Base-by-base conservation (phyloP, 2,329 filamentous ascomycete species). In the Periglandula ipomoeae region DNA sequence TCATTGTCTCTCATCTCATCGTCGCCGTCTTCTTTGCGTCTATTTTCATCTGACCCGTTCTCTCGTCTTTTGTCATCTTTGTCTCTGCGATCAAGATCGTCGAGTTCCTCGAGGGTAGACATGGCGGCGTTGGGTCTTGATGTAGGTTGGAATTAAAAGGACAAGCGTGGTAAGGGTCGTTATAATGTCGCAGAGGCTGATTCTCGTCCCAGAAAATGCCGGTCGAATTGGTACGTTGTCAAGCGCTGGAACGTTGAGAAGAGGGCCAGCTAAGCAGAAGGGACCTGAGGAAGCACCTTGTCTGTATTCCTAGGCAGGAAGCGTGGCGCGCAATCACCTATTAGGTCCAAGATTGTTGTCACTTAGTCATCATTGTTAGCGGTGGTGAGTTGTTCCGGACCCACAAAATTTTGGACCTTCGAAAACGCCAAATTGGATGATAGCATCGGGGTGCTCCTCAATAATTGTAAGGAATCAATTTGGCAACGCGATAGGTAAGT, bases 1-100 rank as follows among this genome's bases (percentile, higher is more conserved):
- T 85, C 83, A 10, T 82, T 84, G 65, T 96, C 90, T 67, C 91
- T 83, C 90, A 96, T 96, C 50, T 84, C 84, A 72, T 96, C 91
- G 44, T 78, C 85, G 61, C 84, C 82, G 49, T 74, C 70, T 58
- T 79, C 75, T 59, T 67, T 65, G 55, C 68, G 61, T 53, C 63
- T 59, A 27, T 63, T 61, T 52, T 66, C 65, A 49, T 63, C 61
- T 44, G 62, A 58, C 32, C 54, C 56, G 27, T 57, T 61, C 20
- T 67, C 61, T 59, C 59, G 65, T 57, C 67, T 68, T 59, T 81
- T 84, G 66, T 89, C 82, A 61, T 88, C 83, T 74, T 82, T 84
- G 67, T 82, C 80, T 69, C 84, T 81, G 69, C 84, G 85, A 74
- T 93, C 86, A 67, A 94, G 77, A 68, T 90, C 87, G 65, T 94